A percentile compares a stretch with the other conserved stretches of the same genome.
phyloP scores from a whole-genome alignment of 1,284 basidiomycete species.

The Wolfiporia cocos region DNA sequence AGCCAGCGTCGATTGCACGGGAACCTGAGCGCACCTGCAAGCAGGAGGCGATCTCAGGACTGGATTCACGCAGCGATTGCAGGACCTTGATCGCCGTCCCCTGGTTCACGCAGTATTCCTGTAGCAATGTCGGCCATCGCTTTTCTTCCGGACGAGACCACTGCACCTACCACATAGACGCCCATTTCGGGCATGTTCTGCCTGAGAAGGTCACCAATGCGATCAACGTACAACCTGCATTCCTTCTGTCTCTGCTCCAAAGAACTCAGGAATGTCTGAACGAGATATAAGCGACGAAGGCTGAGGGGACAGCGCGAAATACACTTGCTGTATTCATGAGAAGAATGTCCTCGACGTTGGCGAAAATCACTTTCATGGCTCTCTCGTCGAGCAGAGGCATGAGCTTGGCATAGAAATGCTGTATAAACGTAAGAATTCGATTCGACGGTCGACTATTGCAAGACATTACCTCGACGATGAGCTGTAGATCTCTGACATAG shows the following conservation, averaged over 20 bases:
- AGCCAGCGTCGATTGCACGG: too few species aligned
- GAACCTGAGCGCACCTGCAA: constrained; percentile 48
- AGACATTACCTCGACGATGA: constrained; percentile 76
- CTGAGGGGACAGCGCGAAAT: background rate
- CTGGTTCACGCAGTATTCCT: constrained; percentile 94
- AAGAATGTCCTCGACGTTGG: constrained; percentile 89
- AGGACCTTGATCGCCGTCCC: constrained; percentile 74
- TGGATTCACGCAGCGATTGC: constrained; percentile 65
- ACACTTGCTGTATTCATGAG: constrained; percentile 74
- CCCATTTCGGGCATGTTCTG: constrained; percentile 71
- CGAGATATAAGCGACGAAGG: constrained; percentile 5
- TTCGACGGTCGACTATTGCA: background rate
- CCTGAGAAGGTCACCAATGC: constrained; percentile 81
- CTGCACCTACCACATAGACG: constrained; percentile 60
- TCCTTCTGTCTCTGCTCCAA: constrained; percentile 89
- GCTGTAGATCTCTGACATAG: constrained; percentile 86
- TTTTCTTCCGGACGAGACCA: background rate
- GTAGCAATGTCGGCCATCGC: background rate
- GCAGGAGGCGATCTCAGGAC: constrained; percentile 58
- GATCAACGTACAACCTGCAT: constrained; percentile 85
- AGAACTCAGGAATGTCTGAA: constrained; percentile 72
- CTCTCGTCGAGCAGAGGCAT: constrained; percentile 71
- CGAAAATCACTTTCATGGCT: constrained; percentile 82
- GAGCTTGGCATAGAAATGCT: constrained; percentile 82
- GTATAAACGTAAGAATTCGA: background rate